Conservation (phyloP, 2,329 filamentous ascomycete genomes). For the Tolypocladium amazonense region DNA sequence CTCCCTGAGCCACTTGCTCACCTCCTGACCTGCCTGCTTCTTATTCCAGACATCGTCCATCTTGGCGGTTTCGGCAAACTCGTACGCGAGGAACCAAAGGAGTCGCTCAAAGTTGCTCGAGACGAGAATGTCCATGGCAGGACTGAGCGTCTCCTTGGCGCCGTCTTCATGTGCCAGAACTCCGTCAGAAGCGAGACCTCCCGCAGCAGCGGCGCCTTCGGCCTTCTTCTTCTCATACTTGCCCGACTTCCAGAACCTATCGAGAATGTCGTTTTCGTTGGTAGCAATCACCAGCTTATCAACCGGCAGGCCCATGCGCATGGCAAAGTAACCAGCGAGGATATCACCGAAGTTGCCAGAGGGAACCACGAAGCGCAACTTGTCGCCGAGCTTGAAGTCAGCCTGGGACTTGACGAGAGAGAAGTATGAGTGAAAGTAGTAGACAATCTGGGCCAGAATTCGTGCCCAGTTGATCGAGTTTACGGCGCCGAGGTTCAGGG, state of each 20-base stretch:
- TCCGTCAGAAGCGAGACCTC: constrained; percentile 54
- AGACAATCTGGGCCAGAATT: constrained; percentile 92
- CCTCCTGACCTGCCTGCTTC: constrained; percentile 63
- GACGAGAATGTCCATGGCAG: constrained; percentile 96
- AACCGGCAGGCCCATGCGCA: constrained; percentile 76
- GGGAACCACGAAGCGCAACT: constrained; percentile 78
- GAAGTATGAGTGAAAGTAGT: constrained; percentile 96
- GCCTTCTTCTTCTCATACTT: constrained; percentile 77
- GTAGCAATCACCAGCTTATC: constrained; percentile 88
- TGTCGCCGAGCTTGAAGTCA: constrained; percentile 52
- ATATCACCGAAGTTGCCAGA: constrained; percentile 97
- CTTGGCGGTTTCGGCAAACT: constrained; percentile 47
- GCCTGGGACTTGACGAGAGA: constrained; percentile 53
- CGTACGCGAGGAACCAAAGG: constrained; percentile 83
- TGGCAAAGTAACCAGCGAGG: constrained; percentile 85
- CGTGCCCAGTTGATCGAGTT: constrained; percentile 96
- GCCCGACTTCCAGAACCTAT: constrained; percentile 88
- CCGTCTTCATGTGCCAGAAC: constrained; percentile 56
- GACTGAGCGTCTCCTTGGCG: constrained; percentile 83
- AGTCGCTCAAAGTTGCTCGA: constrained; percentile 95
- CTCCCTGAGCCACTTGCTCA: constrained; percentile 65
- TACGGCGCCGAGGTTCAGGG: constrained; percentile 78
- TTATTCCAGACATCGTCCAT: constrained; percentile 57
- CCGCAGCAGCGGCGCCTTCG: constrained; percentile 41
- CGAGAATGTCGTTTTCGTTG: constrained; percentile 94